Evolutionary conservation across 148 eudicot species (phyloP).

Genomic region (Fagopyrum esculentum): DNA sequence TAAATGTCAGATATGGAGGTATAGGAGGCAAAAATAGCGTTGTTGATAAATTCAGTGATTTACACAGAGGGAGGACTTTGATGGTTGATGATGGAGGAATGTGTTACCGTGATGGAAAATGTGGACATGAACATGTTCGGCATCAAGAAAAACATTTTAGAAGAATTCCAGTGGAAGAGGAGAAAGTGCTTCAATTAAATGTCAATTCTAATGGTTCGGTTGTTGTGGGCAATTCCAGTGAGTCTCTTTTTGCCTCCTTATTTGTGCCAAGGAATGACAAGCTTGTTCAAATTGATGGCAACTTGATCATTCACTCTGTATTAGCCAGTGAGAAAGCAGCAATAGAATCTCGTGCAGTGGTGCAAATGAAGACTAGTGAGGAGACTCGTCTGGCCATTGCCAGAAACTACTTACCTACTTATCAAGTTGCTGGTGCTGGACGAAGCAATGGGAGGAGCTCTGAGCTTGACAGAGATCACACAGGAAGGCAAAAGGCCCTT

Average conservation of each 20-base stretch:
- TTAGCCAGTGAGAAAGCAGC: conserved; percentile 83
- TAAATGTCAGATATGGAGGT: conserved; percentile 62
- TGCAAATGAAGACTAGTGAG: conserved; percentile 20
- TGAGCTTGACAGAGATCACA: conserved; percentile 26
- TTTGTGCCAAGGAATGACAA: conserved; percentile 94
- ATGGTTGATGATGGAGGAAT: conserved; percentile 34
- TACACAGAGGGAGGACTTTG: conserved; percentile 49
- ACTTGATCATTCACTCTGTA: conserved; percentile 89
- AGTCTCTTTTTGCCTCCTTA: conserved; percentile 74
- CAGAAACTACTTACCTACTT: conserved; percentile 36
- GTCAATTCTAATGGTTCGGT: conserved; percentile 24
- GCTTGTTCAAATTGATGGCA: conserved; percentile 93
- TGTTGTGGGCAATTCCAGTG: conserved; percentile 42
- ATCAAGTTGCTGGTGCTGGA: conserved; percentile 42
- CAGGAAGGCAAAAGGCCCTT: conserved; percentile 11
- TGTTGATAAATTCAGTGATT: conserved; percentile 23
- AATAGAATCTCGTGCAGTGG: conserved; percentile 23
- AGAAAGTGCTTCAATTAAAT: conserved; percentile 15
- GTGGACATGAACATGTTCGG: conserved; percentile 20
- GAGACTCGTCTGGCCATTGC: conserved; percentile 68
- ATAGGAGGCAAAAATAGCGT: conserved; percentile 11
- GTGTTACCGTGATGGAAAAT: conserved; percentile 22
- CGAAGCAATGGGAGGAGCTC: conserved; percentile 44
- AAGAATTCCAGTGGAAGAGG: conserved; percentile 12
- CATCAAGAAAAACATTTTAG: conserved; percentile 17